A percentile compares a stretch with the other conserved stretches of the same genome.
Conservation (phyloP, 2,329 filamentous ascomycete genomes). For the Phyllosticta citriasiana region DNA sequence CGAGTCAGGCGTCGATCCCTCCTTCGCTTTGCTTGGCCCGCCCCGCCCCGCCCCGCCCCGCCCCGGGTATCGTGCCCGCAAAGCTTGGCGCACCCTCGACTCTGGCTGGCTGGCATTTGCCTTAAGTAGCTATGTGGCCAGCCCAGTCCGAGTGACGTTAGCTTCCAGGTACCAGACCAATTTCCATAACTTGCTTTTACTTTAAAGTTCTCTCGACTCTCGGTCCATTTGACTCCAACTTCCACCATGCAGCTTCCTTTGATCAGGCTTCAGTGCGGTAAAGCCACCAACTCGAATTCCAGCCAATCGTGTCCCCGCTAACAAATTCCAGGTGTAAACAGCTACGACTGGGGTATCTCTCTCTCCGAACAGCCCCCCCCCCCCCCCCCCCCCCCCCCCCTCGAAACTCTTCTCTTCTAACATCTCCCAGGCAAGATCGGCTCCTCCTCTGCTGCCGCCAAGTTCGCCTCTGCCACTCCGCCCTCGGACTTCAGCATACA, state of each 20-base stretch:
- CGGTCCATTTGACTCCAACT: neutral
- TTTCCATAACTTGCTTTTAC: neutral
- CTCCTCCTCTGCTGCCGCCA: conserved; percentile 74
- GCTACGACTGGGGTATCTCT: conserved; percentile 82
- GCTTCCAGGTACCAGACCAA: neutral
- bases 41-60: no score
- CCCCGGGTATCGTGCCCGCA: neutral
- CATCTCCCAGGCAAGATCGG: conserved; percentile 64
- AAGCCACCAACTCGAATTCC: neutral
- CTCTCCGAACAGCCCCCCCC: conserved; percentile 15
- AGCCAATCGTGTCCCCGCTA: conserved; percentile 17
- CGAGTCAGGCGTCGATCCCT: neutral
- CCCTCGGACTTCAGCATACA: conserved; percentile 65
- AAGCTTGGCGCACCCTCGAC: neutral
- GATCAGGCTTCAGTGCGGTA: conserved; percentile 70
- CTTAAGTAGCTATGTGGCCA: no score
- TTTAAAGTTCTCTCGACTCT: neutral
- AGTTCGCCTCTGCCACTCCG: conserved; percentile 78
- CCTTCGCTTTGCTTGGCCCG: neutral
- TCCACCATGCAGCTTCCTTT: conserved; percentile 63
- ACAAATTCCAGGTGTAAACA: conserved; percentile 70
- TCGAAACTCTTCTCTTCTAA: conserved; percentile 15
- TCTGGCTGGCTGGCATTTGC: no score
- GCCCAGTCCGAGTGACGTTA: neutral
- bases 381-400: conserved; percentile 16